Conservation (phyloP, 129 eudicot genomes). For the Artemisia tridentata region DNA sequence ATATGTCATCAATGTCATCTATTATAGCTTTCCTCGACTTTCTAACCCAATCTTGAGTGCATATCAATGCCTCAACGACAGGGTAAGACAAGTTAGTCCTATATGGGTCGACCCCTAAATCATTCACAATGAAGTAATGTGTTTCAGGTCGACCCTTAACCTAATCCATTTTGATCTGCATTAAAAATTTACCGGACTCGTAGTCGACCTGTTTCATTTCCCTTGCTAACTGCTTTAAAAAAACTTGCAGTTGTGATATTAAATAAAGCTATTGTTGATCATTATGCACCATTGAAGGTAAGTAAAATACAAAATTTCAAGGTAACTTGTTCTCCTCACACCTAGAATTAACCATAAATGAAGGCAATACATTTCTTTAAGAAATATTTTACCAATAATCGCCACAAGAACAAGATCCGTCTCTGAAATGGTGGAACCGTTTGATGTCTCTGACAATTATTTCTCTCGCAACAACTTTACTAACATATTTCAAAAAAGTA, state of each 20-base stretch:
- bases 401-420: conserved; percentile 76
- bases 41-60: no score
- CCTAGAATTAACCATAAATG: background rate
- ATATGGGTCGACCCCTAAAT: no score
- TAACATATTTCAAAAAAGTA: conserved; percentile 71
- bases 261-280: background rate
- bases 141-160: no score
- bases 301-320: background rate
- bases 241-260: background rate
- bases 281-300: conserved; percentile 11
- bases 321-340: background rate
- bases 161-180: background rate
- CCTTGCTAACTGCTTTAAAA: background rate
- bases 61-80: no score
- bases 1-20: no score
- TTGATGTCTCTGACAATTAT: conserved; percentile 71
- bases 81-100: no score
- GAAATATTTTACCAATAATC: conserved; percentile 62
- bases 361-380: background rate
- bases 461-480: conserved; percentile 60
- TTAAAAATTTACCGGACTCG: background rate
- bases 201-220: no score
- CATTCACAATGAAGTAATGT: no score
- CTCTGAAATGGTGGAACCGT: conserved; percentile 78
- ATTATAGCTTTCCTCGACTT: no score